Evolutionary conservation across 1,284 basidiomycete genomes (phyloP), one percentile per base, ranked within the genome.

Genomic region (Jaminaea rosea): DNA sequence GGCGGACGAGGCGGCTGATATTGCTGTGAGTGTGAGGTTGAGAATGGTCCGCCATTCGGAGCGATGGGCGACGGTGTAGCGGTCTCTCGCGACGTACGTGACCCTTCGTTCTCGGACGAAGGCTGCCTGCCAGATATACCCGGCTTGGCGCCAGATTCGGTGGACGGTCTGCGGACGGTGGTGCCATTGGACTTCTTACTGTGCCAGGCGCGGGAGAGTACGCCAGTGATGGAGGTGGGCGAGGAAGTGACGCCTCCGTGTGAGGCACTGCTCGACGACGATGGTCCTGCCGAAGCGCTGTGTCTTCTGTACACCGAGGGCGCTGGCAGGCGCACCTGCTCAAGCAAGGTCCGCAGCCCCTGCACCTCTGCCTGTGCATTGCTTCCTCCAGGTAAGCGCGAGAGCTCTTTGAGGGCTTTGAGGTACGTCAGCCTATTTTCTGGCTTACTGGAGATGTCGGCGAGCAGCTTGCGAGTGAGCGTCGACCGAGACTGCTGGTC

Each of bases 351-450:
- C 9, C 59, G 49, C 13, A 61, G 51, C 17, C 49, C 55, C 24
- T 55, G 48, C 45, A 50, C 46, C 17, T 53, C 52, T 26, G 48
- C 55, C 10, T 60, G 39, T 13, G 60, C 59, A 3, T 52, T 45
- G 31, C 63, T 67, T 10, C 60, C 63, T 15, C 60, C 63, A 5
- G 65, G 56, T 2, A 65, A 44, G 1, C 65, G 52, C 32, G 57
- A 62, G 34, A 65, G 56, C 53, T 65, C 65, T 31, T 67, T 67
- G 49, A 67, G 60, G 7, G 58, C 26, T 37, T 49, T 53, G 44
- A 65, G 49, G 23, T n/a, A n/a, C n/a, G n/a, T n/a, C n/a, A n/a
- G n/a, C n/a, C n/a, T n/a, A n/a, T n/a, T n/a, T n/a, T n/a, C n/a
- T n/a, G n/a, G n/a, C n/a, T n/a, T n/a, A n/a, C n/a, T n/a, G n/a